These are phyloP conservation scores for Strigomonas culicis DNA, from an alignment of 208 protist species.

Conservation along the genomic window DNA sequence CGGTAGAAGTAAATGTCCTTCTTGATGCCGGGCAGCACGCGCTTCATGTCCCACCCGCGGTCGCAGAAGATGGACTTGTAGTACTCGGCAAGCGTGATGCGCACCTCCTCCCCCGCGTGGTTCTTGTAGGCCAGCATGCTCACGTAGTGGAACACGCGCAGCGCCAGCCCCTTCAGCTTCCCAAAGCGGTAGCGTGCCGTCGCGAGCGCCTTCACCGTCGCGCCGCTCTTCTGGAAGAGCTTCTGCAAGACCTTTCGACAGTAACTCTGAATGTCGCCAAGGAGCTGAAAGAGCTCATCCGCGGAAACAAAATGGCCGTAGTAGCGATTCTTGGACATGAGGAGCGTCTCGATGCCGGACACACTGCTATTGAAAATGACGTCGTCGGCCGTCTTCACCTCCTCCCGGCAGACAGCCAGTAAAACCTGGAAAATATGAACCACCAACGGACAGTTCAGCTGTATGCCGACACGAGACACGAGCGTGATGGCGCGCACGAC, in stretches of 20 bases:
- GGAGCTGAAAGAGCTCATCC: constrained; percentile 72
- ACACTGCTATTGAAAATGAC: constrained; percentile 66
- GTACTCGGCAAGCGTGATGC: constrained; percentile 74
- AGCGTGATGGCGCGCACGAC: constrained; percentile 71
- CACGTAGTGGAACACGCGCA: constrained; percentile 82
- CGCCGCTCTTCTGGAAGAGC: constrained; percentile 40
- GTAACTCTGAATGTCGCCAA: constrained; percentile 88
- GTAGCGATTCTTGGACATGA: constrained; percentile 81
- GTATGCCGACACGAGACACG: constrained; percentile 53
- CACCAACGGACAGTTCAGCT: constrained; percentile 63
- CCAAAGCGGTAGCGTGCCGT: constrained; percentile 51
- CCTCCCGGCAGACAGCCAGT: constrained; percentile 77
- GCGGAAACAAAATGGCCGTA: constrained; percentile 69
- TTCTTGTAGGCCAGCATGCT: constrained; percentile 87
- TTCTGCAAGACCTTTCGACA: constrained; percentile 64
- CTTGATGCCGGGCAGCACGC: constrained; percentile 61
- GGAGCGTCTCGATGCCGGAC: constrained; percentile 67
- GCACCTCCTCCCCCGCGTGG: constrained; percentile 77
- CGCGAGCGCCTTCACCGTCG: constrained; percentile 42
- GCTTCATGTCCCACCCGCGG: constrained; percentile 83
- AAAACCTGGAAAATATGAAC: constrained; percentile 84
- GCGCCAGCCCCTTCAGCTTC: constrained; percentile 53
- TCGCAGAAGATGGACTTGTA: constrained; percentile 91
- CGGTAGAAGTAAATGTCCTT: constrained; percentile 86
- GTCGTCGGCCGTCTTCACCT: constrained; percentile 76